Conservation (phyloP, 202 grass and related monocot genomes). For the Brachypodium distachyon region DNA sequence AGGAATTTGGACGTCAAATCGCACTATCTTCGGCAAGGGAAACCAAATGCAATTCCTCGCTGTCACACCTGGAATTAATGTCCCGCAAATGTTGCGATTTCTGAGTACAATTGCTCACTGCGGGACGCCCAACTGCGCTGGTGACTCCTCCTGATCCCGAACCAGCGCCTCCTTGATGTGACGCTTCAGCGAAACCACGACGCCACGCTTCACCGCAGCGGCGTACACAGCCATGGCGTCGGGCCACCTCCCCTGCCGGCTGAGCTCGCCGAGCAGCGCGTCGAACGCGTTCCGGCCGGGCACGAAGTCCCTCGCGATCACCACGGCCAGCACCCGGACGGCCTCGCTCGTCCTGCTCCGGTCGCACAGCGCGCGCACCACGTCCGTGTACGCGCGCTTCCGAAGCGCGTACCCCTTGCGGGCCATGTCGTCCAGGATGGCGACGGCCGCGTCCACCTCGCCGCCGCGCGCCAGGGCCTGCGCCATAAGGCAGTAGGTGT, state of each 20-base stretch:
- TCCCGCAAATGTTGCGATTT: background rate
- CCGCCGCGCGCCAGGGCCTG: slow-evolving; percentile 79
- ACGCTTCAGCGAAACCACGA: slow-evolving; percentile 41
- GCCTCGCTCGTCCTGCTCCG: slow-evolving; percentile 57
- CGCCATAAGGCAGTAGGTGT: slow-evolving; percentile 82
- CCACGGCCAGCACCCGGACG: slow-evolving; percentile 44
- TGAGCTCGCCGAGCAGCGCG: slow-evolving; percentile 60
- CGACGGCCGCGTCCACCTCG: slow-evolving; percentile 57
- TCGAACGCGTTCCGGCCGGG: slow-evolving; percentile 63
- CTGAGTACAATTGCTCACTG: background rate
- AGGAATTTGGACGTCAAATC: background rate
- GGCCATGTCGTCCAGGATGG: slow-evolving; percentile 64
- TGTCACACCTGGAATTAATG: background rate
- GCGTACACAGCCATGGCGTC: slow-evolving; percentile 72
- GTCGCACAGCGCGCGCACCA: slow-evolving; percentile 66
- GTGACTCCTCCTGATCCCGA: background rate
- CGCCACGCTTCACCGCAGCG: slow-evolving; percentile 65
- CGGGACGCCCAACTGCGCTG: background rate
- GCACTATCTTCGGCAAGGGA: background rate
- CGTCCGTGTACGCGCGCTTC: slow-evolving; percentile 72
- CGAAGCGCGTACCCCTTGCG: slow-evolving; percentile 51
- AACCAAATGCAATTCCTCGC: background rate
- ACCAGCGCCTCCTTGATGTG: slow-evolving; percentile 9
- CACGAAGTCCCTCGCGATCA: slow-evolving; percentile 57
- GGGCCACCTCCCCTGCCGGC: slow-evolving; percentile 41